A percentile compares a stretch with the other conserved stretches of the same genome.
phyloP scores from a whole-genome alignment of 257 asterid genomes.

The Rubia yunnanensis region DNA sequence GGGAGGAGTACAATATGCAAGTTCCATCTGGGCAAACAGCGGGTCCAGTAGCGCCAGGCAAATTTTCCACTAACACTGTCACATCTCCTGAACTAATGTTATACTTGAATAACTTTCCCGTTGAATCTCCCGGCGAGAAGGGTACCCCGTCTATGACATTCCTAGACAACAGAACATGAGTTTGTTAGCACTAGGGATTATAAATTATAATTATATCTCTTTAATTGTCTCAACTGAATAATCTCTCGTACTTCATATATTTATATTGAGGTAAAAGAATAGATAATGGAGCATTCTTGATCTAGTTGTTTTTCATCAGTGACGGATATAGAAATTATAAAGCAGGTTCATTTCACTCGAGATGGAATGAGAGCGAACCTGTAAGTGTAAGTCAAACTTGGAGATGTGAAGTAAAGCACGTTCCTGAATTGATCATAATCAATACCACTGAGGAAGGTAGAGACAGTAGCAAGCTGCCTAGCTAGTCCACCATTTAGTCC shows the following conservation, averaged over 20 bases:
- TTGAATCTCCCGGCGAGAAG: background rate
- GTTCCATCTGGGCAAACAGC: background rate
- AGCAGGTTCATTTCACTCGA: too few species aligned
- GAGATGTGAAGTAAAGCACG: background rate
- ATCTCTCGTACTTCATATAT: too few species aligned
- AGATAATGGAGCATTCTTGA: too few species aligned
- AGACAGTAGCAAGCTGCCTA: background rate
- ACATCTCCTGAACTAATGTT: background rate
- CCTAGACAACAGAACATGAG: background rate
- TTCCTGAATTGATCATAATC: background rate
- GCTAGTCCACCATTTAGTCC: background rate
- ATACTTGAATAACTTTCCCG: background rate
- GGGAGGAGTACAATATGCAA: background rate
- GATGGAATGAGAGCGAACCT: background rate
- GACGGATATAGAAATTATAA: too few species aligned
- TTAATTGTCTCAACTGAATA: too few species aligned
- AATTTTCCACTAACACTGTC: background rate
- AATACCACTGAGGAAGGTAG: background rate
- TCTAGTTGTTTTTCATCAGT: too few species aligned
- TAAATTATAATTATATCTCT: too few species aligned
- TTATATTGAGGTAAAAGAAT: too few species aligned
- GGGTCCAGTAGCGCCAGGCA: background rate
- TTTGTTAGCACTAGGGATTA: too few species aligned
- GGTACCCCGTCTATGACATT: background rate
- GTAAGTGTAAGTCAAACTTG: background rate